These are phyloP conservation scores for sweet orange (Citrus sinensis) DNA, from an alignment of 345 rosid genomes.

Conservation along the genomic window DVS_A1.0 CM039166.1:11636001-11636500, in stretches of 20 bases:
- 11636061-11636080: conserved; percentile 81
- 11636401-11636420: too few relatives aligned
- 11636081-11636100: conserved; percentile 70
- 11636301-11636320: not conserved
- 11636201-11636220: not conserved
- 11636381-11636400: too few relatives aligned
- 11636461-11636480: not conserved
- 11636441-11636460: not conserved
- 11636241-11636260: not conserved
- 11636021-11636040: conserved; percentile 78
- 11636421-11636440: not conserved
- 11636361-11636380: not conserved
- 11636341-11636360: not conserved
- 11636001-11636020: conserved; percentile 81
- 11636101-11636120: conserved; percentile 94
- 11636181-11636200: not conserved
- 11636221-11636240: not conserved
- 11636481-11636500: not conserved
- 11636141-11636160: conserved; percentile 85
- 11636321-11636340: not conserved
- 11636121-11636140: conserved; percentile 81
- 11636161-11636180: conserved; percentile 54
- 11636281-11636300: not conserved
- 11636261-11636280: not conserved
- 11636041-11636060: conserved; percentile 87